Evolutionary conservation across 495 filamentous ascomycete species (phyloP).

Genomic region (Tuber aestivum): DNA sequence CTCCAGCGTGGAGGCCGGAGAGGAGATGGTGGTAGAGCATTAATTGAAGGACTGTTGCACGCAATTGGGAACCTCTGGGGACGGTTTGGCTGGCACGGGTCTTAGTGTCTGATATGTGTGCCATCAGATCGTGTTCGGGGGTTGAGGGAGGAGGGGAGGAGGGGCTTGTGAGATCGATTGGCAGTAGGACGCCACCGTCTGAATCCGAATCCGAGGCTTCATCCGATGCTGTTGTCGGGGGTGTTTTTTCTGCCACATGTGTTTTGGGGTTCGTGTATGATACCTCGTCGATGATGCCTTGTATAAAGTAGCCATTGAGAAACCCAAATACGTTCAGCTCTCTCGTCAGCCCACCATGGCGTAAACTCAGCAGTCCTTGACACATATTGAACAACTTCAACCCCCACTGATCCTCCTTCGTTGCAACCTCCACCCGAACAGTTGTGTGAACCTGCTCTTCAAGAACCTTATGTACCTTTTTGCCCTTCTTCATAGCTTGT

Average conservation of each 20-base stretch:
- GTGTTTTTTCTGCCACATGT: conserved; percentile 54
- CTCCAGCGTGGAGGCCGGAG: conserved; percentile 61
- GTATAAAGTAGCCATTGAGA: conserved; percentile 74
- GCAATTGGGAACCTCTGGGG: conserved; percentile 62
- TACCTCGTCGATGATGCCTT: conserved; percentile 83
- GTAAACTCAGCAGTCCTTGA: conserved; percentile 70
- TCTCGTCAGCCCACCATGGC: conserved; percentile 71
- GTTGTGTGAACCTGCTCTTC: conserved; percentile 78
- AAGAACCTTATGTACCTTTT: conserved; percentile 68
- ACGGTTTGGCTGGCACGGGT: conserved; percentile 60
- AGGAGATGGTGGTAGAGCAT: conserved; percentile 89
- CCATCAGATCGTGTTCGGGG: conserved; percentile 40
- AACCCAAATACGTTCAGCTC: conserved; percentile 92
- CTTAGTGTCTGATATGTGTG: conserved; percentile 86
- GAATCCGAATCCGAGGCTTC: conserved; percentile 33
- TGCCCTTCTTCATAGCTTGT: conserved; percentile 74
- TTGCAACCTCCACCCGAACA: conserved; percentile 64
- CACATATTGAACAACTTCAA: conserved; percentile 88
- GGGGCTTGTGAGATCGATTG: conserved; percentile 51
- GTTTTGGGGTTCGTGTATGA: conserved; percentile 69
- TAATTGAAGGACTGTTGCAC: conserved; percentile 75
- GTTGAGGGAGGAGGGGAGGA: conserved; percentile 31
- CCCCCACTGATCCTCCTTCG: conserved; percentile 75
- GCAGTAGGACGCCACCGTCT: conserved; percentile 33
- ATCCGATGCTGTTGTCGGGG: conserved; percentile 35